Percentiles rank a stretch among this genome's conserved stretches.
Evolutionary conservation across 768 basidiomycete genomes (phyloP).

Genomic region (Agaricus sinodeliciosus): DNA sequence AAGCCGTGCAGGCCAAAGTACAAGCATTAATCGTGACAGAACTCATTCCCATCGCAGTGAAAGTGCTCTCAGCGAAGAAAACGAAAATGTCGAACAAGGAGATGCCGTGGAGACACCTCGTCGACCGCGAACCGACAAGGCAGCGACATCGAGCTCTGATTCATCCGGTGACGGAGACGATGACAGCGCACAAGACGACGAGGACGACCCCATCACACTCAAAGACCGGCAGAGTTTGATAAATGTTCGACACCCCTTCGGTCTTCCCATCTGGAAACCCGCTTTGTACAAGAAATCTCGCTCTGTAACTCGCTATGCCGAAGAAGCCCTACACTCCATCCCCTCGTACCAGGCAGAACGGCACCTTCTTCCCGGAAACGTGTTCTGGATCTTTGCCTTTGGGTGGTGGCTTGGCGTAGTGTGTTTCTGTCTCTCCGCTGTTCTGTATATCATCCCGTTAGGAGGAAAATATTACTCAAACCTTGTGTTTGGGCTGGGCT

Average conservation of each 20-base stretch:
- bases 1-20: conserved; percentile 45
- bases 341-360: conserved; percentile 92
- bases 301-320: conserved; percentile 93
- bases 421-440: conserved; percentile 58
- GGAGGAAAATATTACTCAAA: conserved; percentile 82
- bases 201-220: conserved; percentile 87
- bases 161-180: conserved; percentile 37
- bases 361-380: conserved; percentile 89
- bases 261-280: conserved; percentile 99
- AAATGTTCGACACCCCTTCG: conserved; percentile 98
- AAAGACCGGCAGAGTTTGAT: conserved; percentile 96
- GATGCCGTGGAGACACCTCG: conserved; percentile 13
- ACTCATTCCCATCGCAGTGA: conserved; percentile 42
- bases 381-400: conserved; percentile 85
- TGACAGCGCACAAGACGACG: conserved; percentile 27
- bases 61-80: conserved; percentile 43
- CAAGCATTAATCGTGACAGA: conserved; percentile 55
- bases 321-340: conserved; percentile 86
- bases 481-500: conserved; percentile 87
- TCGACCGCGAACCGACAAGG: conserved; percentile 28
- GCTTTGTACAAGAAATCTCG: conserved; percentile 97
- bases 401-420: conserved; percentile 88
- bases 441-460: conserved; percentile 68
- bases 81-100: conserved; percentile 37
- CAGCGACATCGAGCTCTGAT: conserved; percentile 25